Evolutionary conservation across 75 land plant species (phyloP).

Genomic region (Sequoia sempervirens): DNA sequence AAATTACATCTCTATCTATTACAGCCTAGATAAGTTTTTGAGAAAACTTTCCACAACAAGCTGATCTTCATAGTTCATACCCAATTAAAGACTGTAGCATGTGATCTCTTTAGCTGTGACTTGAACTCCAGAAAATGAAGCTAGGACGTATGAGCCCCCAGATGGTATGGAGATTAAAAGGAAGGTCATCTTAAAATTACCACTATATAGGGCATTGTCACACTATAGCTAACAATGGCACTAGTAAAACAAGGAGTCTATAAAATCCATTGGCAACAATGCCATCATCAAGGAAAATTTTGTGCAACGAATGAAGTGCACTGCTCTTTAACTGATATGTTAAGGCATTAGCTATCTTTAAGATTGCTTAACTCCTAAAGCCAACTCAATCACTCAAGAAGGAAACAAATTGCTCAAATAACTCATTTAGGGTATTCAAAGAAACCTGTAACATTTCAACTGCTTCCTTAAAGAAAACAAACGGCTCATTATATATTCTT

Average conservation of each 20-base stretch:
- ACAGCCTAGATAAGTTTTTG: background rate
- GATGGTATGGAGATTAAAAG: no score
- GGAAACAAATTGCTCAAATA: background rate
- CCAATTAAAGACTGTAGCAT: background rate
- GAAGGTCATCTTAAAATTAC: background rate
- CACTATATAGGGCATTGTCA: background rate
- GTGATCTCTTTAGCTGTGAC: background rate
- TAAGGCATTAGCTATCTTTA: background rate
- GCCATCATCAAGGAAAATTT: background rate
- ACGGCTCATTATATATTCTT: background rate
- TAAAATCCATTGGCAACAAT: background rate
- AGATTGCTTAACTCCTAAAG: background rate
- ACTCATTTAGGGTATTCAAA: background rate
- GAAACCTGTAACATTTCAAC: background rate
- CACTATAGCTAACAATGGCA: background rate
- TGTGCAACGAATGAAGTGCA: background rate
- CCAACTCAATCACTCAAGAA: background rate
- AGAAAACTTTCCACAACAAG: background rate
- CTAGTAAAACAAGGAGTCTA: background rate
- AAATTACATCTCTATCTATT: background rate
- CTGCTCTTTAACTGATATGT: background rate
- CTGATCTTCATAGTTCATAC: background rate
- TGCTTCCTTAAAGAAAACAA: background rate
- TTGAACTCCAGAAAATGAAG: background rate
- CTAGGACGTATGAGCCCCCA: background rate